Percentiles rank a stretch among this genome's conserved stretches.
These are phyloP conservation scores for Eucalyptus sp. DNA, from an alignment of 345 rosid genomes.

Conservation along the genomic window DNA sequence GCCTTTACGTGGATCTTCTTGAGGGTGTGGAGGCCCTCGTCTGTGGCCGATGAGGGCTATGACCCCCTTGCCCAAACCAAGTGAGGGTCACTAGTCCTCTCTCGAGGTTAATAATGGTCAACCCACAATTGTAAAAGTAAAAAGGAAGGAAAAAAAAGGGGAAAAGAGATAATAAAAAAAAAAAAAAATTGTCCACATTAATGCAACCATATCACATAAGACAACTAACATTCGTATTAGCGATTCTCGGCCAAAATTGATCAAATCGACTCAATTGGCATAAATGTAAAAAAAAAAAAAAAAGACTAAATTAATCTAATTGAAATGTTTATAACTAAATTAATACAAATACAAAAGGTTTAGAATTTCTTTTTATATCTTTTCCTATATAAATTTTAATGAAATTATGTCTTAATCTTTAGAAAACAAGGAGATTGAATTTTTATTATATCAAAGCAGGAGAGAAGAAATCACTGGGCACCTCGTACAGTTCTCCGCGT, in stretches of 20 bases:
- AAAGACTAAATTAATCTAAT: accelerated
- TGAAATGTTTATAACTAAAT: no score
- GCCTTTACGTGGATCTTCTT: no score
- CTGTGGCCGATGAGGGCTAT: no score
- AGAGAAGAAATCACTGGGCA: background rate
- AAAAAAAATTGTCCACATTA: accelerated
- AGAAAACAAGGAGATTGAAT: background rate
- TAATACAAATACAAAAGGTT: accelerated
- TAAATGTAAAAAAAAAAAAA: no score
- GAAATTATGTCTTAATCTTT: background rate
- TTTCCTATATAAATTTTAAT: background rate
- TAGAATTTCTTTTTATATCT: no score
- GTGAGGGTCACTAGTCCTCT: no score
- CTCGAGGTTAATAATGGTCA: no score
- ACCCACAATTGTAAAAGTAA: no score
- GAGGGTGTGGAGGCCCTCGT: no score
- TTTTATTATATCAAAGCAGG: background rate
- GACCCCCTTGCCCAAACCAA: no score
- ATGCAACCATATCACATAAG: accelerated
- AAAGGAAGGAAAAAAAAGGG: no score
- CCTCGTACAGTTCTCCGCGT: background rate
- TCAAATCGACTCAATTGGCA: accelerated
- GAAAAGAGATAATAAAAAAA: no score
- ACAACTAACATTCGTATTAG: accelerated
- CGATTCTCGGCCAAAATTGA: accelerated